These are phyloP conservation scores for Golubevia sp. DNA, from an alignment of 1,284 basidiomycete genomes.

Conservation along the genomic window DNA sequence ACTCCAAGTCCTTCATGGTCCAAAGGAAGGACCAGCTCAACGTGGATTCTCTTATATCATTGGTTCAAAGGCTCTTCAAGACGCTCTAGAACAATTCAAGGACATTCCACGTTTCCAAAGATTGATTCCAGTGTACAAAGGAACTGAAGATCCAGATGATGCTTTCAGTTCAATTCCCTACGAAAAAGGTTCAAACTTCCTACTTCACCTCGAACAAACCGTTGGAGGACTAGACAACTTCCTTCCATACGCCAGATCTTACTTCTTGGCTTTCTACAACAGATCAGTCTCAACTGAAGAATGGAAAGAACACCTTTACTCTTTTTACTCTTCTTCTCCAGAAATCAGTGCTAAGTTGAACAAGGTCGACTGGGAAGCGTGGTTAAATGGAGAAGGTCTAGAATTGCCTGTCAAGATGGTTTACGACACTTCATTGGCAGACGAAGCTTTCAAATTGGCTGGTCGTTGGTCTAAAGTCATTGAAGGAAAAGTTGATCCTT, in stretches of 20 bases:
- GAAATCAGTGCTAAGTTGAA: slow-evolving; percentile 68
- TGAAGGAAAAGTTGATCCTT: slow-evolving; percentile 9
- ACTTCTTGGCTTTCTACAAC: slow-evolving; percentile 72
- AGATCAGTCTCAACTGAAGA: slow-evolving; percentile 84
- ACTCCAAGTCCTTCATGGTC: slow-evolving; percentile 74
- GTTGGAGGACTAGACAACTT: slow-evolving; percentile 81
- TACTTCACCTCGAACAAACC: slow-evolving; percentile 71
- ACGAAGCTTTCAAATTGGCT: slow-evolving; percentile 62
- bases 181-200: slow-evolving; percentile 70
- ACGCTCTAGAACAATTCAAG: slow-evolving; percentile 69
- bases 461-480: slow-evolving; percentile 20
- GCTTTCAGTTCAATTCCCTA: slow-evolving; percentile 36
- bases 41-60: slow-evolving; percentile 81
- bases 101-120: slow-evolving; percentile 75
- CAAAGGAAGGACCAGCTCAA: slow-evolving; percentile 66
- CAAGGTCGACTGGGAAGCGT: slow-evolving; percentile 80
- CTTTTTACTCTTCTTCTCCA: slow-evolving; percentile 68
- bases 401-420: slow-evolving; percentile 78
- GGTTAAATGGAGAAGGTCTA: slow-evolving; percentile 81
- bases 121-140: slow-evolving; percentile 80
- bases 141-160: slow-evolving; percentile 71
- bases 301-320: slow-evolving; percentile 86
- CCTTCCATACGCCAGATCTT: slow-evolving; percentile 44
- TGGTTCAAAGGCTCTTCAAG: slow-evolving; percentile 74
- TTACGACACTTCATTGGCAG: slow-evolving; percentile 81